Base-by-base conservation (phyloP, 768 basidiomycete species). In the Suillus paluster region DNA sequence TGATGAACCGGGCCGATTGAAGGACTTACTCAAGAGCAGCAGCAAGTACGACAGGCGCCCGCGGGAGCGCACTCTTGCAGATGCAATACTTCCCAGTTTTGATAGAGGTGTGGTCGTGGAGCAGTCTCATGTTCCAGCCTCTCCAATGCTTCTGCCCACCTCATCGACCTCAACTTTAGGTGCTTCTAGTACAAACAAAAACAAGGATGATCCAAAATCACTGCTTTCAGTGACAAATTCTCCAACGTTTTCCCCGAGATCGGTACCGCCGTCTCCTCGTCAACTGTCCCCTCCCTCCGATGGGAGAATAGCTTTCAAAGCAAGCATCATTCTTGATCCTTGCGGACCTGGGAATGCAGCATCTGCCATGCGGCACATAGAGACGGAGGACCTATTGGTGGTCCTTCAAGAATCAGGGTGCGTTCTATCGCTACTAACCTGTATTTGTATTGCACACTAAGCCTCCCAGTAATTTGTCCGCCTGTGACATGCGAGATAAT, bases 1-100 rank as follows among this genome's bases (percentile, higher is more conserved):
- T 3, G 90, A 92, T 48, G 92, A 94, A 69, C 81, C 88, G 2
- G 88, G 87, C 59, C 88, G 86, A 66, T 79, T 94, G 63, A 92
- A 90, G 70, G 88, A 86, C 39, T 79, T 94, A 69, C 73, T 94
- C 36, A 88, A 86, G 67, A 85, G 84, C 11, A 82, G 72, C 60
- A 85, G 75, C 33, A 76, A 68, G 64, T 60, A 61, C 15, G 2
- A 53, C 10, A 71, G 70, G 54, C 11, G 11, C 11, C 23, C 12
- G 10, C 23, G 45, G 45, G 73, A 73, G 34, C 66, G 74, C 17
- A 36, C 70, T 33, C 63, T 75, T 33, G 68, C 68, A 21, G 82
- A 82, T 19, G 59, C 73, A 34, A 39, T 77, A 3, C 38, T 74
- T 10, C 70, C 73, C 1, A 69, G 62, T 10, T 68, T 75, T 27